Conservation (phyloP, 768 basidiomycete genomes). For the Kwoniella sp. region DNA sequence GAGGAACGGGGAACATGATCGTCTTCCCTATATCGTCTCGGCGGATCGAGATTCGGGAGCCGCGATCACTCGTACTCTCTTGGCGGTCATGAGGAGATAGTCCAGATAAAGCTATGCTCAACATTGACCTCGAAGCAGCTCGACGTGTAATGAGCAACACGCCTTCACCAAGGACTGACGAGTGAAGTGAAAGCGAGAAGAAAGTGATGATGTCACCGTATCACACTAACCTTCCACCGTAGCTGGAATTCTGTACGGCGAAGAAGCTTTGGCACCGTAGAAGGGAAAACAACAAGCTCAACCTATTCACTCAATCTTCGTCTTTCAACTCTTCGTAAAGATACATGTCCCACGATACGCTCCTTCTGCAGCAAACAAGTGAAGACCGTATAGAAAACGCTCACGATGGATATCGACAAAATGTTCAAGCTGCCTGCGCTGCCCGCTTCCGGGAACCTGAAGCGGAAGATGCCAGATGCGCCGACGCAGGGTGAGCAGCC, state of each 20-base stretch:
- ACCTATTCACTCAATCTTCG: background rate
- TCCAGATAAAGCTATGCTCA: too few relatives aligned
- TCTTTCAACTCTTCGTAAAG: too few relatives aligned
- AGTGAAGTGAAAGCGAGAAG: slow-evolving; percentile 1
- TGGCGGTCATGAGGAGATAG: too few relatives aligned
- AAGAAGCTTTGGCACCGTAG: background rate
- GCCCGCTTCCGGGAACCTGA: slow-evolving; percentile 41
- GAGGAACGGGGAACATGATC: slow-evolving; percentile 45
- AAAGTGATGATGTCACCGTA: slow-evolving; percentile 18
- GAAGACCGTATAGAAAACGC: background rate
- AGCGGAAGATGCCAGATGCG: slow-evolving; percentile 43
- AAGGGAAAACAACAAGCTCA: background rate
- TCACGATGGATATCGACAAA: slow-evolving; percentile 48
- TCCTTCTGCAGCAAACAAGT: too few relatives aligned
- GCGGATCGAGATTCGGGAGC: too few relatives aligned
- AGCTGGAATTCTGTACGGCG: too few relatives aligned
- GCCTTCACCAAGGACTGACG: slow-evolving; percentile 1
- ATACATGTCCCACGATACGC: too few relatives aligned
- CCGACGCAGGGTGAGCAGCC: slow-evolving; percentile 40
- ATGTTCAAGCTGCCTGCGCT: slow-evolving; percentile 53
- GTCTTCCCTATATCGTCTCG: too few relatives aligned
- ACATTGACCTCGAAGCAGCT: background rate
- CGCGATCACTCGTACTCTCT: too few relatives aligned
- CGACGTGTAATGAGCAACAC: slow-evolving; percentile 4
- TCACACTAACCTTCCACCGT: background rate